A percentile compares a stretch with the other conserved stretches of the same genome.
These are phyloP conservation scores for Hymenotorrendiella dingleyae DNA, from an alignment of 2,329 filamentous ascomycete species.

Conservation along the genomic window DNA sequence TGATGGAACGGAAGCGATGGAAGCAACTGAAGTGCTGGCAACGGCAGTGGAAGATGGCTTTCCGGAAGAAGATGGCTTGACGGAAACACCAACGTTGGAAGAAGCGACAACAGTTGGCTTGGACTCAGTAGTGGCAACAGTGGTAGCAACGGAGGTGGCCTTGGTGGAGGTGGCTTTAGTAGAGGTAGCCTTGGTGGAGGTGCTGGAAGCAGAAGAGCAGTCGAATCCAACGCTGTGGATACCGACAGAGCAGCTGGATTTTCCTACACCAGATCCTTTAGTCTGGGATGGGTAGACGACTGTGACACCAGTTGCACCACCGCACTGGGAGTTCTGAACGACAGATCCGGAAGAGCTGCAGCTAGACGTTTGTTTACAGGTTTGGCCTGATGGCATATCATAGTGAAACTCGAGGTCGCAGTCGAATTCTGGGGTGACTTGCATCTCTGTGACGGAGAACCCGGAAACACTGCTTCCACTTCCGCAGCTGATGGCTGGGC, in stretches of 20 bases:
- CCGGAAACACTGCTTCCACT: slow-evolving; percentile 36
- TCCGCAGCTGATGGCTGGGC: slow-evolving; percentile 55
- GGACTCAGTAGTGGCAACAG: slow-evolving; percentile 9
- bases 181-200: slow-evolving; percentile 13
- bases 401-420: slow-evolving; percentile 81
- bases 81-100: slow-evolving; percentile 16
- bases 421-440: slow-evolving; percentile 69
- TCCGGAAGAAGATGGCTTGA: slow-evolving; percentile 8
- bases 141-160: slow-evolving; percentile 10
- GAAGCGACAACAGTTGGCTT: slow-evolving; percentile 5
- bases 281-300: slow-evolving; percentile 53
- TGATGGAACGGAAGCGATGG: neutral
- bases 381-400: slow-evolving; percentile 73
- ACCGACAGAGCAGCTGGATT: slow-evolving; percentile 60
- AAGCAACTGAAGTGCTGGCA: neutral
- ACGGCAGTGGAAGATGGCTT: neutral
- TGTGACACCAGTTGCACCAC: slow-evolving; percentile 77
- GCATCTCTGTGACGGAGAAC: slow-evolving; percentile 72
- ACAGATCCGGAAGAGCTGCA: slow-evolving; percentile 64
- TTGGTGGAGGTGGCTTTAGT: slow-evolving; percentile 15
- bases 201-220: slow-evolving; percentile 43
- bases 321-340: slow-evolving; percentile 82
- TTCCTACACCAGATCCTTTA: slow-evolving; percentile 42
- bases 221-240: slow-evolving; percentile 72
- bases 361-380: slow-evolving; percentile 69